Conservation (phyloP, 1,284 basidiomycete genomes). For the Volvariella volvacea region DNA sequence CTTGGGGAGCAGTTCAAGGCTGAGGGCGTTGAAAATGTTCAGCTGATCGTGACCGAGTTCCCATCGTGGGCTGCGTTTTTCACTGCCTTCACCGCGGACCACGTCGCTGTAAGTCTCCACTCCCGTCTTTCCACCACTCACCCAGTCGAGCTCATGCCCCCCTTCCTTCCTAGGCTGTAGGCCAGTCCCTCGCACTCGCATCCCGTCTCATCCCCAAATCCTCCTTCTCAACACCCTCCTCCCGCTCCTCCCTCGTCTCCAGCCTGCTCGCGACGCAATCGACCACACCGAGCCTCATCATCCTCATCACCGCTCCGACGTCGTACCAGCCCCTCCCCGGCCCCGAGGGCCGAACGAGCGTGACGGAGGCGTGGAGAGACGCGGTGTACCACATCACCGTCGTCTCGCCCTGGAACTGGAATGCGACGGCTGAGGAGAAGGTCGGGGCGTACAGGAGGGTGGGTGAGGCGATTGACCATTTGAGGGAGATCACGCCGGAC, state of each 20-base stretch:
- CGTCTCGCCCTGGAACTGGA: constrained; percentile 32
- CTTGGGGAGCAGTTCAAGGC: constrained; percentile 21
- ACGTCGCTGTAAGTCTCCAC: constrained; percentile 20
- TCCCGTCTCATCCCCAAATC: constrained; percentile 35
- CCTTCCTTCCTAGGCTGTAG: constrained; percentile 23
- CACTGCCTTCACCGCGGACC: constrained; percentile 23
- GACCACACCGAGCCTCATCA: constrained; percentile 34
- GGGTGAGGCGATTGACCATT: constrained; percentile 27
- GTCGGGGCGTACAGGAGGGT: constrained; percentile 25
- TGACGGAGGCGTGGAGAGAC: constrained; percentile 40
- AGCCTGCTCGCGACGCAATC: constrained; percentile 28
- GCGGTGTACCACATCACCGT: constrained; percentile 41
- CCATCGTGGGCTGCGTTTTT: constrained; percentile 34
- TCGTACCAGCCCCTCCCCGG: constrained; percentile 16
- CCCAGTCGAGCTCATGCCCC: not conserved
- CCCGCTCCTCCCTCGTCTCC: constrained; percentile 24
- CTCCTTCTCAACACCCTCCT: constrained; percentile 24
- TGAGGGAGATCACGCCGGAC: constrained; percentile 39
- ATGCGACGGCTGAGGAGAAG: constrained; percentile 33
- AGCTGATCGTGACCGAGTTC: constrained; percentile 24
- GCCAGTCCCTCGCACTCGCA: constrained; percentile 29
- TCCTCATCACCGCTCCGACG: constrained; percentile 29
- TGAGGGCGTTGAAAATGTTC: constrained; percentile 19
- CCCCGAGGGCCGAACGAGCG: constrained; percentile 29
- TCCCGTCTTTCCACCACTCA: constrained; percentile 1